Conservation (phyloP, 805 yeast species). For the Pichia heedii region DNA sequence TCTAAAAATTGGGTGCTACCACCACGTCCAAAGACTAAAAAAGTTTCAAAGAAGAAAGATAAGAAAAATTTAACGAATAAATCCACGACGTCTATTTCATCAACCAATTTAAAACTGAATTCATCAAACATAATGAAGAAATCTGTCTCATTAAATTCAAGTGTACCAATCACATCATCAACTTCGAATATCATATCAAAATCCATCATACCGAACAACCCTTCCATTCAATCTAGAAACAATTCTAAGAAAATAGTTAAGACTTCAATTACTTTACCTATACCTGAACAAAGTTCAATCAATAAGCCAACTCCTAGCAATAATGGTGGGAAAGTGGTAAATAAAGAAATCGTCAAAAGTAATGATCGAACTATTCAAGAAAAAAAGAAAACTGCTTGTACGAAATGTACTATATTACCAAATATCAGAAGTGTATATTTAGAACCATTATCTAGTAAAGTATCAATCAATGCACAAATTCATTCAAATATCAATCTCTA, state of each 20-base stretch:
- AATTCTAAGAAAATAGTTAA: too few species aligned
- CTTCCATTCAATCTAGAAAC: too few species aligned
- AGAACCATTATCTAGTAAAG: slow-evolving; percentile 12
- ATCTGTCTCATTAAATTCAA: background rate
- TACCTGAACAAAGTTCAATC: too few species aligned
- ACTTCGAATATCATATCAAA: too few species aligned
- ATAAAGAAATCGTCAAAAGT: too few species aligned
- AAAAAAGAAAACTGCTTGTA: background rate
- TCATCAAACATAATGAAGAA: background rate
- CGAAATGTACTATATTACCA: slow-evolving; percentile 6
- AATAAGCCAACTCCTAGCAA: too few species aligned
- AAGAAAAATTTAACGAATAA: slow-evolving; percentile 2
- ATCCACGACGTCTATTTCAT: background rate
- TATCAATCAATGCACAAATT: slow-evolving; percentile 26
- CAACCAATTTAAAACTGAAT: background rate
- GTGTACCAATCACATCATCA: background rate
- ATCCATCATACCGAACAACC: too few species aligned
- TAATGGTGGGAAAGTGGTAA: too few species aligned
- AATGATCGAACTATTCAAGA: too few species aligned
- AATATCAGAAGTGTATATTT: slow-evolving; percentile 11
- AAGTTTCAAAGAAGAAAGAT: slow-evolving; percentile 8
- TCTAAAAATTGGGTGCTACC: slow-evolving; percentile 43
- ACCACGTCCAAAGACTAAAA: slow-evolving; percentile 39
- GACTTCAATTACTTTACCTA: too few species aligned
- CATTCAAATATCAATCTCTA: slow-evolving; percentile 29